Percentiles rank a stretch among this genome's conserved stretches.
These are phyloP conservation scores for Cucurbita moschata DNA, from an alignment of 306 rosid genomes.

Conservation along the genomic window DNA sequence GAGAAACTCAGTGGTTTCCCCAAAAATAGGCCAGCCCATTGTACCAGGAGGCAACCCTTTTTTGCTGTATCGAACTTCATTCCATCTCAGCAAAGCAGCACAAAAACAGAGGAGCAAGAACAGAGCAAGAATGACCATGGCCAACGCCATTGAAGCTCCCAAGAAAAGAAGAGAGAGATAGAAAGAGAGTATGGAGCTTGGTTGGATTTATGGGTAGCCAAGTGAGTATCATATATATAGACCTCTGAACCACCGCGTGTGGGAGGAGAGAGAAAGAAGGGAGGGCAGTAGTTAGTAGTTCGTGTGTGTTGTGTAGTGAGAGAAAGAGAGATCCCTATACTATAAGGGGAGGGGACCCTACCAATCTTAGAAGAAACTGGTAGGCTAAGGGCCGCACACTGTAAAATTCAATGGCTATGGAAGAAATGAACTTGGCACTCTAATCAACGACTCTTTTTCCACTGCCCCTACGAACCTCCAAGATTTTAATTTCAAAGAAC, in stretches of 20 bases:
- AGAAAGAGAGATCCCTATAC: constrained; percentile 17
- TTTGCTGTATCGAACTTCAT: constrained; percentile 58
- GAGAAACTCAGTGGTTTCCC: constrained; percentile 93
- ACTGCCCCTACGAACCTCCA: not conserved
- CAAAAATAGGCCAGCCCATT: constrained; percentile 99
- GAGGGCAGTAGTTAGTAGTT: not conserved
- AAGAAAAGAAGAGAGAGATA: constrained; percentile 1
- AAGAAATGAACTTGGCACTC: not conserved
- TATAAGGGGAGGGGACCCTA: constrained; percentile 35
- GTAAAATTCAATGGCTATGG: constrained; percentile 6
- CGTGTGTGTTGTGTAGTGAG: too few relatives aligned
- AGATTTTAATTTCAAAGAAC: not conserved
- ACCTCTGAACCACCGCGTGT: constrained; percentile 31
- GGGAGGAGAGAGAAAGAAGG: constrained; percentile 14
- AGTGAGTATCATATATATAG: constrained; percentile 37
- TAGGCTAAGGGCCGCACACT: not conserved
- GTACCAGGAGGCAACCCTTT: constrained; percentile 94
- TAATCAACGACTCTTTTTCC: not conserved
- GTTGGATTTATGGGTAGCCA: constrained; percentile 20
- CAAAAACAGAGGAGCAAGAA: constrained; percentile 56
- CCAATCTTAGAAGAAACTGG: constrained; percentile 19
- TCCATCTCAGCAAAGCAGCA: constrained; percentile 85
- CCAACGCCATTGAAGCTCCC: constrained; percentile 53
- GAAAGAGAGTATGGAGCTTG: not conserved
- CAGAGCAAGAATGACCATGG: constrained; percentile 26